Evolutionary conservation across 2,329 filamentous ascomycete species (phyloP), one percentile per base, ranked within the genome.

Genomic region (Trichoderma koningiopsis): DNA sequence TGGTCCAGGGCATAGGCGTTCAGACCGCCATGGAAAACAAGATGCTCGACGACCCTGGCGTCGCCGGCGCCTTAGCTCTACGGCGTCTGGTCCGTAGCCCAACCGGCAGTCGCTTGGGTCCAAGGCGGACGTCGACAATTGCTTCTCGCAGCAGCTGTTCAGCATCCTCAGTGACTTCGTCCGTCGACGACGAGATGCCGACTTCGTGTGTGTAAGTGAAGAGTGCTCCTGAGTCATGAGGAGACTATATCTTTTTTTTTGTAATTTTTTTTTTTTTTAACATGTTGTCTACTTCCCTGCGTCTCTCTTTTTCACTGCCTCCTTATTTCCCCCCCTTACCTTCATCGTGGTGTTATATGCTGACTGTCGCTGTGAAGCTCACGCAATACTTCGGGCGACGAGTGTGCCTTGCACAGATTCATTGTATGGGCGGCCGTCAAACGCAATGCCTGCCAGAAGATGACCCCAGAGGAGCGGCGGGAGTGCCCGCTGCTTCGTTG

Each of bases 381-480:
- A 72, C 82, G 81, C 70, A 80, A 83, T 58, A 82, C 81, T 27
- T 77, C 80, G 13, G 79, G 78, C 35, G 81, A 86, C 70, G 84
- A 86, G 73, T 87, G 86, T 74, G 83, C 83, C 24, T 80, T 84
- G 56, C 81, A 87, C 73, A 80, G 83, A 69, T 88, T 88, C 76
- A 83, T 88, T 72, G 84, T 85, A 63, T 88, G 86, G 86, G 83
- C 82, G 40, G 86, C 86, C 57, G 80, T 87, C 71, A 84, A 85
- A 75, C 84, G 85, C 73, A 88, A 87, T 76, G 80, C 78, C 35
- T 85, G 81, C 65, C 71, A 76, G 53, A 81, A 80, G 65, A 85
- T 87, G 80, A 82, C 81, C 10, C 74, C 79, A 29, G 81, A 80
- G 72, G 83, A 87, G 71, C 83, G 81, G 68, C 77, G 85, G 49